Evolutionary conservation across 352 stramenopile species (phyloP).

Genomic region (Elongisporangium anandrum): DNA sequence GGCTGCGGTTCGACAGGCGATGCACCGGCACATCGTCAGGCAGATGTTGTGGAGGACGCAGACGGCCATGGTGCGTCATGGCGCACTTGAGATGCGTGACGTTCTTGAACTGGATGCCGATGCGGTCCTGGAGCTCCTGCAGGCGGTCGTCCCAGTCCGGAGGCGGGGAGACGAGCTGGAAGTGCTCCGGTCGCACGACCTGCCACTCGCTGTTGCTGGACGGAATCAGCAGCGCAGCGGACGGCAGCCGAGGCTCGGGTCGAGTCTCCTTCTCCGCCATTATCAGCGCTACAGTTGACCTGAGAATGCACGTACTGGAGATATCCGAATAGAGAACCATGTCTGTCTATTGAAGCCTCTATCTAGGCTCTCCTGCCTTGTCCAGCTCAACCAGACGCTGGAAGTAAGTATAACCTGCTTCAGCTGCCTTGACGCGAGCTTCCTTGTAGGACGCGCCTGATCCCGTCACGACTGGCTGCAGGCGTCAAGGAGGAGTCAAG

Average conservation of each 20-base stretch:
- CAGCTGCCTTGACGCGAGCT: not conserved
- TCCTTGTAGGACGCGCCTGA: constrained; percentile 4
- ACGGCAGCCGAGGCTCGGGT: constrained; percentile 3
- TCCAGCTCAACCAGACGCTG: not conserved
- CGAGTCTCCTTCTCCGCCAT: not conserved
- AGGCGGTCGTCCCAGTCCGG: constrained; percentile 29
- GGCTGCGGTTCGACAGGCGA: constrained; percentile 50
- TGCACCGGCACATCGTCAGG: constrained; percentile 21
- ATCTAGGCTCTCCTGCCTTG: not conserved
- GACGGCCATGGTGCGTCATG: constrained; percentile 46
- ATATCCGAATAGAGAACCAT: not conserved
- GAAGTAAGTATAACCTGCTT: not conserved
- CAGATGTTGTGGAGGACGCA: constrained; percentile 13
- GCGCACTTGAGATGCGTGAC: constrained; percentile 39
- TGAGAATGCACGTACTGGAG: not conserved
- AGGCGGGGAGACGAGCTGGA: constrained; percentile 26
- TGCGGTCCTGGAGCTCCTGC: constrained; percentile 25
- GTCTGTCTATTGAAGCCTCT: not conserved
- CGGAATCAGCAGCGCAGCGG: constrained; percentile 12
- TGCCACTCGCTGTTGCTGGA: constrained; percentile 24
- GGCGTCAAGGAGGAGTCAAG: too few relatives aligned
- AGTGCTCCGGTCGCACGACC: constrained; percentile 19
- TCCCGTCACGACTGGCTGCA: not conserved
- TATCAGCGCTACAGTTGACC: too few relatives aligned
- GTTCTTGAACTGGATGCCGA: constrained; percentile 41